Evolutionary conservation across 495 filamentous ascomycete species (phyloP).

Genomic region (Hypoxylon lienhwacheense): DNA sequence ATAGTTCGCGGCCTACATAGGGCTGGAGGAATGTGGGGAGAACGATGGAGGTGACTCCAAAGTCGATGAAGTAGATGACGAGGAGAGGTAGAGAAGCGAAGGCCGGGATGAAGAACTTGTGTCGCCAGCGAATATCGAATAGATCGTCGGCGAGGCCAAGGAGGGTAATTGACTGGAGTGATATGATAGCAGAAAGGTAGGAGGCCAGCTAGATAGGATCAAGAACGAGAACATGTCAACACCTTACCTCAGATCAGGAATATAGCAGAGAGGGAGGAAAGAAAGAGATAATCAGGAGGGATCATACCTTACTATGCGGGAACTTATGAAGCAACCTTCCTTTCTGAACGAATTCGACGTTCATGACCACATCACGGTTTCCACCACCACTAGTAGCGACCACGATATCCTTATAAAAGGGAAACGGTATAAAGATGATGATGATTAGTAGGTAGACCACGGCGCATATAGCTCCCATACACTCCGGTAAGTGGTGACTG

Average conservation of each 20-base stretch:
- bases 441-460: conserved; percentile 85
- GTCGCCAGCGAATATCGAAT: conserved; percentile 97
- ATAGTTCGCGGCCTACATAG: conserved; percentile 75
- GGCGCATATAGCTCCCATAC: conserved; percentile 95
- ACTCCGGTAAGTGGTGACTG: conserved; percentile 81
- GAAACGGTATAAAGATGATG: conserved; percentile 92
- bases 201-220: conserved; percentile 72
- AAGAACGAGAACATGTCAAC: background rate
- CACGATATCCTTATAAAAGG: conserved; percentile 97
- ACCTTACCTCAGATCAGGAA: background rate
- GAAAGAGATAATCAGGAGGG: no score
- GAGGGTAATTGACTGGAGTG: conserved; percentile 83
- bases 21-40: conserved; percentile 80
- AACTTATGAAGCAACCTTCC: conserved; percentile 87
- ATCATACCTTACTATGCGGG: conserved; percentile 78
- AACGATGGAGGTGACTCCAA: conserved; percentile 93
- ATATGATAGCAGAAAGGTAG: conserved; percentile 91
- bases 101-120: conserved; percentile 96
- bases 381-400: conserved; percentile 93
- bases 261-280: no score
- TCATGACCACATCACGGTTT: conserved; percentile 79
- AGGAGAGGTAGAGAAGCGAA: conserved; percentile 93
- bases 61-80: conserved; percentile 94
- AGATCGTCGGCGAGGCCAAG: conserved; percentile 95
- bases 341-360: conserved; percentile 66